A percentile compares a stretch with the other conserved stretches of the same genome.
phyloP scores from a whole-genome alignment of 1,284 basidiomycete genomes.

The Fomitiporia mediterranea region DNA sequence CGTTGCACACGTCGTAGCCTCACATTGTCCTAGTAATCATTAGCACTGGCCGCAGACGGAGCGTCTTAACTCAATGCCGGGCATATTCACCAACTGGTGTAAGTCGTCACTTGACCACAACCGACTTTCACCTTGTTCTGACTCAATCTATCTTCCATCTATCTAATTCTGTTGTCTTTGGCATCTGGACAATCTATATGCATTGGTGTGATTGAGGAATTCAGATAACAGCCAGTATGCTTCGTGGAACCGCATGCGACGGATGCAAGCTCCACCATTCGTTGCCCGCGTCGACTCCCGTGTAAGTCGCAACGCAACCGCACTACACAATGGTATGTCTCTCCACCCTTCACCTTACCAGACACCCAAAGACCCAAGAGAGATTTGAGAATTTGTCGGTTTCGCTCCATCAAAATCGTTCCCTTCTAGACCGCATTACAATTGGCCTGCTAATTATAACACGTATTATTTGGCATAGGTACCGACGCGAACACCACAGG shows the following conservation, averaged over 20 bases:
- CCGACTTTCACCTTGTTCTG: not conserved
- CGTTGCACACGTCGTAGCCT: too few species aligned
- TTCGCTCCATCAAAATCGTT: not conserved
- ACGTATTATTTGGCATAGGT: not conserved
- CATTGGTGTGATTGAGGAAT: not conserved
- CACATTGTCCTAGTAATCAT: not conserved
- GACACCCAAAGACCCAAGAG: not conserved
- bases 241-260: constrained; percentile 50
- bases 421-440: not conserved
- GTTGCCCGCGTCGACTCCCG: constrained; percentile 46
- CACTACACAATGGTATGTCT: constrained; percentile 35
- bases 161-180: not conserved
- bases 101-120: not conserved
- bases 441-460: constrained; percentile 16
- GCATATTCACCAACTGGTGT: constrained; percentile 1
- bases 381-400: not conserved
- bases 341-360: constrained; percentile 34
- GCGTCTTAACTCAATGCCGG: not conserved
- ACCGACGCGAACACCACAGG: constrained; percentile 11
- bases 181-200: not conserved
- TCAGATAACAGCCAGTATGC: constrained; percentile 48
- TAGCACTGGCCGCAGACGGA: too few species aligned
- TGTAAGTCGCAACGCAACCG: constrained; percentile 40
- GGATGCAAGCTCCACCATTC: constrained; percentile 44
- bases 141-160: not conserved